Evolutionary conservation across 169 alveolate genomes (phyloP), one percentile per base, ranked within the genome.

Genomic region (Plasmodium gonderi): DNA sequence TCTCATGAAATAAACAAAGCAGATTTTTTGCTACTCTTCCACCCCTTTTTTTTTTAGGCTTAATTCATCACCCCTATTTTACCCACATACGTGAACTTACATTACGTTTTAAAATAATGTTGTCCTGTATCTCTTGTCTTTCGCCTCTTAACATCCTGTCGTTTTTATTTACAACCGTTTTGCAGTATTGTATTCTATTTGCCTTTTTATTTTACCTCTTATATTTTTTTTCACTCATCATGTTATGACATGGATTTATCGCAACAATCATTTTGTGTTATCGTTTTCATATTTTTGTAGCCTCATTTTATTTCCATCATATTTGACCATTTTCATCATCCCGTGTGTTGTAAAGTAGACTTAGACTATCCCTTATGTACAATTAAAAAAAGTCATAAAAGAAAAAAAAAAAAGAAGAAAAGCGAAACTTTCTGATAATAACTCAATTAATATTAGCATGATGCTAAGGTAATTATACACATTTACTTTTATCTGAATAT

Each of bases 141-240:
- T 31, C 76, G 29, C 51, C 67, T 51, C 67, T 79, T 65, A 65
- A 36, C 12, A 29, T 79, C 8, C 77, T 79, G 64, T 47, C 40
- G 23, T 54, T 26, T 38, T 33, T 79, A 26, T 79, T 79, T 79
- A 79, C 75, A 79, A 79, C 89, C 8, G 31, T 47, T 51, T 79
- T 79, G 89, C 76, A 79, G 42, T 68, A 79, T 23, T 79, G 89
- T 40, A 79, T 79, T 65, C 33, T 79, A 26, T 79, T 31, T 51
- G 31, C 67, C 5, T 79, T 79, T 79, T 51, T 79, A 51, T 79
- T 79, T 47, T 47, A 54, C 33, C 72, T 79, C 40, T 31, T 79
- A 47, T 79, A 79, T 51, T 79, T 79, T 47, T 79, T 79, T 79
- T 79, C 89, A 20, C 44, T 79, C 12, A 31, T 79, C 49, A 79